Evolutionary conservation across 805 yeast species (phyloP).

Genomic region (Saccharomycopsis sp.): DNA sequence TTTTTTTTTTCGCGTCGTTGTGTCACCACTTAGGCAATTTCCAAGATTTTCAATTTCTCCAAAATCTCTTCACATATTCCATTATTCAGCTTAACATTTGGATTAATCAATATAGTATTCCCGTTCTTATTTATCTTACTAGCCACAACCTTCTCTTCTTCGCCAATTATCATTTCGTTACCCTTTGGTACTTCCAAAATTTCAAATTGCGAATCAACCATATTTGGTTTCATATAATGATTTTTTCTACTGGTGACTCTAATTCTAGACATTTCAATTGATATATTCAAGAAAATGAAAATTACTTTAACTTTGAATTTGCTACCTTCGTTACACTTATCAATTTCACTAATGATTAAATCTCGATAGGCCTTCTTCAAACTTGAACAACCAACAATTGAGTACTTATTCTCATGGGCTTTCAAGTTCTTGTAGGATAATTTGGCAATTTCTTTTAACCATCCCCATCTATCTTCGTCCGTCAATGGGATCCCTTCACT

Average conservation of each 20-base stretch:
- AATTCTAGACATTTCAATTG: constrained; percentile 48
- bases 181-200: constrained; percentile 64
- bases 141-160: neutral
- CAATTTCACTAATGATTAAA: constrained; percentile 37
- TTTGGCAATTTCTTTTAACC: constrained; percentile 56
- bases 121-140: neutral
- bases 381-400: constrained; percentile 78
- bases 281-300: constrained; percentile 63
- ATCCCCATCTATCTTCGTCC: constrained; percentile 89
- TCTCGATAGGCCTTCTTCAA: constrained; percentile 71
- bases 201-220: constrained; percentile 74
- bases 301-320: constrained; percentile 36
- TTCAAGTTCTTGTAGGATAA: constrained; percentile 29
- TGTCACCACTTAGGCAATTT: neutral
- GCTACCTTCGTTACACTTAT: constrained; percentile 9
- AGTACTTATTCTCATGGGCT: constrained; percentile 18
- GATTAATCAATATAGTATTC: neutral
- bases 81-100: neutral
- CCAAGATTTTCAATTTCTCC: constrained; percentile 1
- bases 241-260: constrained; percentile 60
- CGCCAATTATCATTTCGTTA: constrained; percentile 25
- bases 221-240: constrained; percentile 83
- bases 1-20: neutral
- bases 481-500: constrained; percentile 67
- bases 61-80: neutral